A percentile compares a stretch with the other conserved stretches of the same genome.
Conservation (phyloP, 1,284 basidiomycete species). For the Earliella scabrosa region DNA sequence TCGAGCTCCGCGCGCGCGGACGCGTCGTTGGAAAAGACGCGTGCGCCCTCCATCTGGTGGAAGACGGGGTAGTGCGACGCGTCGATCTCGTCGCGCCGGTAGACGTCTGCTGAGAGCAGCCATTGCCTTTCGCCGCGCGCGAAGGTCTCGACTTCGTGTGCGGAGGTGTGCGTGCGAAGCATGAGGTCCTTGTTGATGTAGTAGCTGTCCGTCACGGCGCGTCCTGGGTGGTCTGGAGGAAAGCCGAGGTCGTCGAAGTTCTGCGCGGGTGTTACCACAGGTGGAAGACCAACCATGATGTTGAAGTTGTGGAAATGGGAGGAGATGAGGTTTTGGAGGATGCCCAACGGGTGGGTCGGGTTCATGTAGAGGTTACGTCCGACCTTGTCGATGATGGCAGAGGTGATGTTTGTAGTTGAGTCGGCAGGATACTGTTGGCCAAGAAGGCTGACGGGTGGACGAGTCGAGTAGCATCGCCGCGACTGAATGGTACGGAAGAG, state of each 20-base stretch:
- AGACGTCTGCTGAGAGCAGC: constrained; percentile 98
- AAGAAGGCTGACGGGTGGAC: constrained; percentile 41
- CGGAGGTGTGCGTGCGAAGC: constrained; percentile 96
- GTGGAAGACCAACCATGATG: constrained; percentile 76
- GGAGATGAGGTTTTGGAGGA: constrained; percentile 87
- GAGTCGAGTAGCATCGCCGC: constrained; percentile 24
- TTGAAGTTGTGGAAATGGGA: constrained; percentile 77
- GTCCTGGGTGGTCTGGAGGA: constrained; percentile 91
- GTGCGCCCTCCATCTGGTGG: constrained; percentile 98
- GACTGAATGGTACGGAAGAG: constrained; percentile 8
- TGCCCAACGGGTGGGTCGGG: constrained; percentile 84
- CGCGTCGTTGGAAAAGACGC: constrained; percentile 68
- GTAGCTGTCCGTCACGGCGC: constrained; percentile 91
- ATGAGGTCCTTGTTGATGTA: constrained; percentile 92
- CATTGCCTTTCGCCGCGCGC: constrained; percentile 77
- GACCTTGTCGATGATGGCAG: constrained; percentile 82
- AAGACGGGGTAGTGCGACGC: constrained; percentile 97
- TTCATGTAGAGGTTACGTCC: constrained; percentile 75
- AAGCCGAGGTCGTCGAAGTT: constrained; percentile 99
- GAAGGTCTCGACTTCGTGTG: constrained; percentile 97
- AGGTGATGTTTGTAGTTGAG: constrained; percentile 84
- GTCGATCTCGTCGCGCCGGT: constrained; percentile 98
- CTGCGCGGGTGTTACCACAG: constrained; percentile 87
- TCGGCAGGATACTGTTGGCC: constrained; percentile 73
- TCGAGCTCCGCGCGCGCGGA: constrained; percentile 61